Conservation (phyloP, 805 yeast species). For the Nakazawaea populi region DNA sequence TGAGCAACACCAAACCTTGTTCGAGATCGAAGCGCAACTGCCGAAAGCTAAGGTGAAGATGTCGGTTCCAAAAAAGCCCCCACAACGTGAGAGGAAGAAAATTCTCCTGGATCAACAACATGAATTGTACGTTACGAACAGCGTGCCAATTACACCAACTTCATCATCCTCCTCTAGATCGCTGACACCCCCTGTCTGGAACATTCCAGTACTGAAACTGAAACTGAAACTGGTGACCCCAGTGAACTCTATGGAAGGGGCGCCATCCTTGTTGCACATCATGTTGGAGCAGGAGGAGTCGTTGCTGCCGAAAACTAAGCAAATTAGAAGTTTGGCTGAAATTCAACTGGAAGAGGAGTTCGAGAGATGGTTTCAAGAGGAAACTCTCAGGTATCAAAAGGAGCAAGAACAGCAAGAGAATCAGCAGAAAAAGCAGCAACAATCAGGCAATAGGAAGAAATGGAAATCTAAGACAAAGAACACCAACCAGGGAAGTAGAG, state of each 20-base stretch:
- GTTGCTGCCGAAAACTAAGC: slow-evolving; percentile 6
- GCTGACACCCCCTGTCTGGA: slow-evolving; percentile 3
- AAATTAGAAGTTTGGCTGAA: slow-evolving; percentile 51
- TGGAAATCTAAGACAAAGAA: background rate
- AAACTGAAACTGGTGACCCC: background rate
- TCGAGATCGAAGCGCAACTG: background rate
- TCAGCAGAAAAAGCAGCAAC: too few relatives aligned
- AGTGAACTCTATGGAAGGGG: background rate
- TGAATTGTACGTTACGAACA: background rate
- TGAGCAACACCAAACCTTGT: background rate
- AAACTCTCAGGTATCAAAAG: slow-evolving; percentile 57
- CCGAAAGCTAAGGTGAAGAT: slow-evolving; percentile 2
- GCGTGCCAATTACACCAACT: background rate
- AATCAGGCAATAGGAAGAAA: slow-evolving; percentile 5
- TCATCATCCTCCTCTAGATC: slow-evolving; percentile 1
- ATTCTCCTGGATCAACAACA: background rate
- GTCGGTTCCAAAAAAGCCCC: background rate
- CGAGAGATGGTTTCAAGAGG: slow-evolving; percentile 84
- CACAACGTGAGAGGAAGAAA: slow-evolving; percentile 7
- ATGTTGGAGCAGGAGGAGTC: slow-evolving; percentile 37
- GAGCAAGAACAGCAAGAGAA: slow-evolving; percentile 19
- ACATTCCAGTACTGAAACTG: background rate
- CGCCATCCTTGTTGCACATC: slow-evolving; percentile 35
- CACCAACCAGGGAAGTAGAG: background rate
- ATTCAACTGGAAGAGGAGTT: slow-evolving; percentile 79